Conservation (phyloP, 176 grass and related monocot genomes). For the Phoenix dactylifera region DNA sequence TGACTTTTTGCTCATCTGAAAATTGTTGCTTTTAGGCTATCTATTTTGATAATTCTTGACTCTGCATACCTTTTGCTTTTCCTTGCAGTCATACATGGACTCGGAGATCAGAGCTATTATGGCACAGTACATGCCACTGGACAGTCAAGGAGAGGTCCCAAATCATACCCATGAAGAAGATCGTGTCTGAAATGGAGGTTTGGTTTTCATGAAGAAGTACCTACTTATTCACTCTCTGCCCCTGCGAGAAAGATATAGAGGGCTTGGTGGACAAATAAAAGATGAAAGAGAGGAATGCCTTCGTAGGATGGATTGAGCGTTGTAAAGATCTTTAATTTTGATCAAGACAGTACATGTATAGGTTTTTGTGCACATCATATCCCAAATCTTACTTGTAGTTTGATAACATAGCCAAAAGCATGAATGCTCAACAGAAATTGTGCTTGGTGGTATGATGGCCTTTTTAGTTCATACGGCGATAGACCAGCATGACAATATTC, state of each 20-base stretch:
- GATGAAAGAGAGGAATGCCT: background rate
- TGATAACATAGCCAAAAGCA: too few relatives aligned
- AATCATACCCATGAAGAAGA: constrained; percentile 33
- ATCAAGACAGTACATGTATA: constrained; percentile 16
- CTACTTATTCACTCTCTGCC: background rate
- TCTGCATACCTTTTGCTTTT: background rate
- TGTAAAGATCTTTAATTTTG: constrained; percentile 15
- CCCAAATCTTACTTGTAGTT: too few relatives aligned
- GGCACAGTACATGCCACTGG: constrained; percentile 61
- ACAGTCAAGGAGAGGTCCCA: constrained; percentile 47
- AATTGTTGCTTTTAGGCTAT: too few relatives aligned
- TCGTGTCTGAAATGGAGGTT: constrained; percentile 2
- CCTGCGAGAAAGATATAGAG: background rate
- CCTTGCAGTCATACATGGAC: constrained; percentile 64
- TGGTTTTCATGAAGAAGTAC: background rate
- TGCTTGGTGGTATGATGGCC: too few relatives aligned
- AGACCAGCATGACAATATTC: too few relatives aligned
- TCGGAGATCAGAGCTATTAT: constrained; percentile 67
- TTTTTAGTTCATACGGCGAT: too few relatives aligned
- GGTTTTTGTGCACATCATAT: constrained; percentile 1
- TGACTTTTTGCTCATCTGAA: too few relatives aligned
- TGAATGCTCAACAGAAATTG: too few relatives aligned
- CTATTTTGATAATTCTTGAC: constrained; percentile 5
- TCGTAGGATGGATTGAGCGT: constrained; percentile 14
- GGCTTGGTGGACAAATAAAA: constrained; percentile 3